Evolutionary conservation across 441 rosid species (phyloP).

Genomic region (Aleurites moluccanus): DNA sequence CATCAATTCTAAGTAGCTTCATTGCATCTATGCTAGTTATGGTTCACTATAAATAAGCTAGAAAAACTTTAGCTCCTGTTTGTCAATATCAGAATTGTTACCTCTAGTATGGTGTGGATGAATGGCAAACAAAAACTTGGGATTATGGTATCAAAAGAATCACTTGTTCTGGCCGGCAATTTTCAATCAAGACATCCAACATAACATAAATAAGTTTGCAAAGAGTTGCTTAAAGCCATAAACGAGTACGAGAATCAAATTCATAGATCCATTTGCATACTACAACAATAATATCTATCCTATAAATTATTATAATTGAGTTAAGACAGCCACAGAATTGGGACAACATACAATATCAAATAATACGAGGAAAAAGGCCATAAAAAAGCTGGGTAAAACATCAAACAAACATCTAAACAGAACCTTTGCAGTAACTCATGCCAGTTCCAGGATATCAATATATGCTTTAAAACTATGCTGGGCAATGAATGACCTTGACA

Average conservation of each 20-base stretch:
- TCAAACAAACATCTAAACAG: background rate
- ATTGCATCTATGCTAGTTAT: too few relatives aligned
- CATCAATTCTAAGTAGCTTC: background rate
- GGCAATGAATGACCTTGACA: background rate
- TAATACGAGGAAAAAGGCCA: background rate
- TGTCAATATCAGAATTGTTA: background rate
- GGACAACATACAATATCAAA: background rate
- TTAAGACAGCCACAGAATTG: background rate
- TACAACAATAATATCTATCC: background rate
- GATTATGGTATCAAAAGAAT: background rate
- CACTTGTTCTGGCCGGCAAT: background rate
- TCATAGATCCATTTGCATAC: background rate
- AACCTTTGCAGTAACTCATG: background rate
- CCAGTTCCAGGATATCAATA: background rate
- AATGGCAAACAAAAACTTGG: background rate
- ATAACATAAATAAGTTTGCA: background rate
- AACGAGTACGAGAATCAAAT: background rate
- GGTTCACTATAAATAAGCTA: background rate
- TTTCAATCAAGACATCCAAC: background rate
- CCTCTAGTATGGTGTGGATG: background rate
- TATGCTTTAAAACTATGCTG: background rate
- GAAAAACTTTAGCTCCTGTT: background rate
- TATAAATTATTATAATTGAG: background rate
- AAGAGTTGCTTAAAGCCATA: background rate
- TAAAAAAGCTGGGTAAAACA: background rate